Conservation (phyloP, 805 yeast species). For the Phaffomyces opuntiae region DNA sequence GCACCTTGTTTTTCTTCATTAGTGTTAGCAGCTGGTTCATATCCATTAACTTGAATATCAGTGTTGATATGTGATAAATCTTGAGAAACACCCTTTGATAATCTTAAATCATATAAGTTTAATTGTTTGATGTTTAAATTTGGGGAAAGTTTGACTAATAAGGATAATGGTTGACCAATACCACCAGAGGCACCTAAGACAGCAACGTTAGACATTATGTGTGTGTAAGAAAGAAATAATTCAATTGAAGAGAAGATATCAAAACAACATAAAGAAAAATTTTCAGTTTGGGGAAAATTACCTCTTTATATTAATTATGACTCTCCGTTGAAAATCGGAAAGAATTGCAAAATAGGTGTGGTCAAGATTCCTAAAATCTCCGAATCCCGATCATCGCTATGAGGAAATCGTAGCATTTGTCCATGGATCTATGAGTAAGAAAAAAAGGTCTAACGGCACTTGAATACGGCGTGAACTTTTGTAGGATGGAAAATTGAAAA, state of each 20-base stretch:
- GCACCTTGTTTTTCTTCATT: conserved; percentile 40
- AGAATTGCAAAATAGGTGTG: too few species aligned
- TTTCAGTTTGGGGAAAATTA: not conserved
- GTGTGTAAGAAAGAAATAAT: too few species aligned
- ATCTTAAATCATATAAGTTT: conserved; percentile 79
- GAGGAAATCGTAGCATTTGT: too few species aligned
- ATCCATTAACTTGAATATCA: conserved; percentile 50
- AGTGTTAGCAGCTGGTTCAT: conserved; percentile 54
- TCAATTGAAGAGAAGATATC: too few species aligned
- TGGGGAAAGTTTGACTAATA: conserved; percentile 66
- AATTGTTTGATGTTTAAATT: conserved; percentile 45
- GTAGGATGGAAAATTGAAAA: too few species aligned
- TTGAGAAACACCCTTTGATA: conserved; percentile 81
- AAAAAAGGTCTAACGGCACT: too few species aligned
- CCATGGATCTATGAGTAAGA: too few species aligned
- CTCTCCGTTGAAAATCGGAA: not conserved
- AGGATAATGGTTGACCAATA: conserved; percentile 87
- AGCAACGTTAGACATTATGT: conserved; percentile 51
- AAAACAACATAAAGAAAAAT: not conserved
- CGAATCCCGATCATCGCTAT: too few species aligned
- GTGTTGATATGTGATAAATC: conserved; percentile 82
- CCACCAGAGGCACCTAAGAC: conserved; percentile 94
- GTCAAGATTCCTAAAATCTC: too few species aligned
- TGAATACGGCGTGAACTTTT: too few species aligned
- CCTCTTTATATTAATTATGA: not conserved